Evolutionary conservation across 2,329 filamentous ascomycete species (phyloP).

Genomic region (Curvularia sp.): DNA sequence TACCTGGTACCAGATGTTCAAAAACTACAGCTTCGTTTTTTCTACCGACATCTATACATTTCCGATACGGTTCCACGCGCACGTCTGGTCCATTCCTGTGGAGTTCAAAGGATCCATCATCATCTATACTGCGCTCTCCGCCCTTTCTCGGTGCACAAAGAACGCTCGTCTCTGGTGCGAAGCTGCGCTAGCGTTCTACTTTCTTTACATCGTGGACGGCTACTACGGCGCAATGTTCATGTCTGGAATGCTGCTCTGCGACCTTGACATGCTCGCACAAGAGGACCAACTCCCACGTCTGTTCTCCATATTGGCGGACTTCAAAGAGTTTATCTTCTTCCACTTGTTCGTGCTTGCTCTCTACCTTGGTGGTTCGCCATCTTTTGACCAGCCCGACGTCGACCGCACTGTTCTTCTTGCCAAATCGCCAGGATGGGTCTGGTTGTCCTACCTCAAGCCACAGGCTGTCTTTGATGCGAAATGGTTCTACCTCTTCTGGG

Average conservation of each 20-base stretch:
- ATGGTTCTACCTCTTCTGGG: conserved; percentile 73
- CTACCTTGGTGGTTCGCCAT: conserved; percentile 68
- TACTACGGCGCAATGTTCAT: conserved; percentile 60
- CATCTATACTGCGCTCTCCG: conserved; percentile 65
- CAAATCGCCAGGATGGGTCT: conserved; percentile 67
- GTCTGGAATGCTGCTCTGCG: conserved; percentile 47
- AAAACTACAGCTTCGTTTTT: conserved; percentile 74
- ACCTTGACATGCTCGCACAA: conserved; percentile 45
- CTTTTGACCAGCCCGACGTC: conserved; percentile 53
- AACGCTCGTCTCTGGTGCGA: conserved; percentile 64
- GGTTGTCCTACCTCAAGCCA: conserved; percentile 67
- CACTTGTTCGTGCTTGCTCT: conserved; percentile 58
- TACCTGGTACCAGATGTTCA: conserved; percentile 51
- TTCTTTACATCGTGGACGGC: conserved; percentile 72
- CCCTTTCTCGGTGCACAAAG: conserved; percentile 63
- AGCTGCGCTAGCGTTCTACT: conserved; percentile 65
- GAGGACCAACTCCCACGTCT: conserved; percentile 49
- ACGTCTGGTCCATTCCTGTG: conserved; percentile 50
- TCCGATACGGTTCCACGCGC: conserved; percentile 50
- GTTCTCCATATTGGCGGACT: conserved; percentile 61
- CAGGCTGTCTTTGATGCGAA: conserved; percentile 71
- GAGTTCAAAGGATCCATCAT: conserved; percentile 66
- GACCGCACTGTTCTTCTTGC: conserved; percentile 55
- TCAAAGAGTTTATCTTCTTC: conserved; percentile 53
- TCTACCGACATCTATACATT: conserved; percentile 66